A percentile compares a stretch with the other conserved stretches of the same genome.
Conservation (phyloP, 2,329 filamentous ascomycete genomes). For the Sphaerulina populicola region DNA sequence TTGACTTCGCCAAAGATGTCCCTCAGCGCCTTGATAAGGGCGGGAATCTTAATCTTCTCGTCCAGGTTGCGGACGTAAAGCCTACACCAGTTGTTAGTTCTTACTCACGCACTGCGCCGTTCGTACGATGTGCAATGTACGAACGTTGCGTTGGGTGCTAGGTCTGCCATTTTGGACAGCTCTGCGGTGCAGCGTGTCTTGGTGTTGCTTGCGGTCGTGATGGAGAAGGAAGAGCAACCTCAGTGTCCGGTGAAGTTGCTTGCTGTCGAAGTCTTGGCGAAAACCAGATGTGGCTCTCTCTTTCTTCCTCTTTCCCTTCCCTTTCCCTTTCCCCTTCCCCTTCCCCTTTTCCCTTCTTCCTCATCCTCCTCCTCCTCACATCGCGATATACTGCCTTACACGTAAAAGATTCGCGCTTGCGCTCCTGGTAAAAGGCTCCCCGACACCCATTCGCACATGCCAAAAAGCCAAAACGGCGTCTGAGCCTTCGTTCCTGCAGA, state of each 20-base stretch:
- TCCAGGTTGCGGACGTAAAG: constrained; percentile 66
- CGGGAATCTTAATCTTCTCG: constrained; percentile 77
- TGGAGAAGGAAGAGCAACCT: not conserved
- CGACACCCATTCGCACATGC: not conserved
- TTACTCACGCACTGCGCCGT: constrained; percentile 22
- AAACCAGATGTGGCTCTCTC: no score
- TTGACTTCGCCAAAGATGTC: constrained; percentile 86
- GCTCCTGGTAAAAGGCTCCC: no score
- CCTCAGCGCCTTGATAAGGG: constrained; percentile 62
- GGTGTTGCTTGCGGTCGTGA: not conserved
- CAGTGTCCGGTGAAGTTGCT: no score
- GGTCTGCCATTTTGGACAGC: constrained; percentile 14
- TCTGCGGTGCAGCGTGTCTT: not conserved
- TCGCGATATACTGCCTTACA: no score
- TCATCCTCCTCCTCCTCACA: no score
- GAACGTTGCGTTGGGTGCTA: constrained; percentile 35
- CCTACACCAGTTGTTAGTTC: constrained; percentile 24
- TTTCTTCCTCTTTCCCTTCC: no score
- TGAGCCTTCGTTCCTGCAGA: constrained; percentile 14
- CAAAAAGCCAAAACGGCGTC: not conserved
- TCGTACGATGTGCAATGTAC: constrained; percentile 38
- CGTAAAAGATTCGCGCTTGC: no score
- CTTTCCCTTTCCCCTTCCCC: no score
- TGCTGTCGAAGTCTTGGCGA: no score
- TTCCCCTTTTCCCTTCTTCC: no score